These are phyloP conservation scores for Ogataea minuta DNA, from an alignment of 805 yeast species.

Conservation along the genomic window DNA sequence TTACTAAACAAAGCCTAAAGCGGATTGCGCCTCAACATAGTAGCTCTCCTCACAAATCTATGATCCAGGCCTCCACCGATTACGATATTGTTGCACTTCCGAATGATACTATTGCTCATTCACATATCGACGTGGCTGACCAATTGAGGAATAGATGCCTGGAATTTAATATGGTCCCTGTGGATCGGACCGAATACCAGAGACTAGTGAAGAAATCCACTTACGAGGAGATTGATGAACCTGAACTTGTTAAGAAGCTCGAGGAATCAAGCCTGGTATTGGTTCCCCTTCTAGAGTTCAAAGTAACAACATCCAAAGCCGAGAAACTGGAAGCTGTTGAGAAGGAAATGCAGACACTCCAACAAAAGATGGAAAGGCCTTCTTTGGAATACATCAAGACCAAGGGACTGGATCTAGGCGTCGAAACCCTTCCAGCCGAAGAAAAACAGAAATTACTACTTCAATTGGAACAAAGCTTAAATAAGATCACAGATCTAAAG, in stretches of 20 bases:
- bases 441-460: too few relatives aligned
- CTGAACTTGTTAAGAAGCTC: slow-evolving; percentile 17
- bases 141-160: slow-evolving; percentile 5
- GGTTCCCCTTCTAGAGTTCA: slow-evolving; percentile 12
- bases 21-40: too few relatives aligned
- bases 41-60: slow-evolving; percentile 17
- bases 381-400: too few relatives aligned
- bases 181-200: slow-evolving; percentile 22
- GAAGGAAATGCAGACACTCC: neutral
- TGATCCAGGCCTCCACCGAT: slow-evolving; percentile 25
- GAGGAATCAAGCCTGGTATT: slow-evolving; percentile 20
- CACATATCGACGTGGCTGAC: slow-evolving; percentile 7
- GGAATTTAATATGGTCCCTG: slow-evolving; percentile 22
- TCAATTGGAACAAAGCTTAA: too few relatives aligned
- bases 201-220: slow-evolving; percentile 22
- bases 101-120: slow-evolving; percentile 19
- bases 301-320: slow-evolving; percentile 10
- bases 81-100: slow-evolving; percentile 30
- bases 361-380: slow-evolving; percentile 1
- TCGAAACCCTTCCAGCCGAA: too few relatives aligned
- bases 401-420: too few relatives aligned
- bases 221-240: slow-evolving; percentile 21
- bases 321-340: slow-evolving; percentile 2
- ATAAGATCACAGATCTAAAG: too few relatives aligned
- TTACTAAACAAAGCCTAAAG: too few relatives aligned